Base-by-base conservation (phyloP, 148 eudicot genomes). In the Vaccinium darrowii region DNA sequence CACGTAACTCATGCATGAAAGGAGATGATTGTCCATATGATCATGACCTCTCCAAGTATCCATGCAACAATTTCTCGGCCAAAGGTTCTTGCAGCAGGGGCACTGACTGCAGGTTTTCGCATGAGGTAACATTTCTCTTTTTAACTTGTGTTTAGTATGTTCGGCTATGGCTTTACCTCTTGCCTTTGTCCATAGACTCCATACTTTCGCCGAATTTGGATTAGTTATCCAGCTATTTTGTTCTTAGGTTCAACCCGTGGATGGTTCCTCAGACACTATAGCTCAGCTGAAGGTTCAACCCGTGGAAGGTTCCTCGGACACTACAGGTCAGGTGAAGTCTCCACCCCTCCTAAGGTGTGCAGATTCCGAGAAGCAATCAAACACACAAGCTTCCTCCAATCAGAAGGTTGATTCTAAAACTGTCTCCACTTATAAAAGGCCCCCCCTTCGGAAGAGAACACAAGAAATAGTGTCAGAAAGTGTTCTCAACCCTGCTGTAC, bases 1-100 rank as follows among this genome's bases (percentile, higher is more conserved):
- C 98, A 51, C 95, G 95, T 23, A 90, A 93, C 54, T 74, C 93
- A 62, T 97, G 99, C 93, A 92, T 95, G 98, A 97, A 97, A 89
- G 98, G 99, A 86, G 93, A 94, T 78, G 95, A 92, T 80, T 97
- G 99, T 85, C 98, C 98, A 21, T 97, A 60, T 89, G 99, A 95
- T 90, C 99, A 97, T 89, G 82, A 94, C 54, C 93, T 97, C 86
- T 93, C 98, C 49, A 97, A 95, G 87, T 97, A 97, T 90, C 98
- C 98, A 5, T 97, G 99, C 88, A 89, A 88, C 79, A 95, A 88
- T 82, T 88, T 58, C 77, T 86, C 83, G 23, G 25, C 91, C 63
- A 88, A 87, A 13, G 96, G 98, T 58, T 93, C 73, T 85, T 97
- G 99, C 91, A 54, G 51, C 90, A 92, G 99, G 86, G 98, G 98